These are phyloP conservation scores for Pezizomycotina sp. DNA, from an alignment of 2,329 filamentous ascomycete species.

Conservation along the genomic window DNA sequence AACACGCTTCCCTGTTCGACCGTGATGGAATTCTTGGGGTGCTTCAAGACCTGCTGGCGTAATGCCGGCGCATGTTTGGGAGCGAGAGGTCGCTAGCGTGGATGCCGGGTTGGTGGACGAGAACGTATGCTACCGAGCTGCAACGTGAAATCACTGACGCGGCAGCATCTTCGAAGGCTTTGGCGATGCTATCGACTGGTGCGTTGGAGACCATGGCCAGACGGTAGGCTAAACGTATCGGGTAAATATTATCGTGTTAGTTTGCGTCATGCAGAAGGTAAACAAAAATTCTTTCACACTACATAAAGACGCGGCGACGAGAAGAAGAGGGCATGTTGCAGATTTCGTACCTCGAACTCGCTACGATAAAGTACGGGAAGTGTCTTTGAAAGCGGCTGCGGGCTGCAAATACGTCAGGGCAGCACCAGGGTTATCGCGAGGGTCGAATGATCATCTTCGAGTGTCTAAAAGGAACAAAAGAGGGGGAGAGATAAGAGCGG, in stretches of 20 bases:
- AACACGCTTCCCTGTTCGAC: too few relatives aligned
- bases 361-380: conserved; percentile 82
- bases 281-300: conserved; percentile 1
- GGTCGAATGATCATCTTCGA: too few relatives aligned
- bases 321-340: too few relatives aligned
- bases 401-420: too few relatives aligned
- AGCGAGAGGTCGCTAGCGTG: conserved; percentile 23
- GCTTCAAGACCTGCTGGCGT: too few relatives aligned
- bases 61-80: too few relatives aligned
- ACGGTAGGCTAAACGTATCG: conserved; percentile 6
- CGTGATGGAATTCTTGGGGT: too few relatives aligned
- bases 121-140: conserved; percentile 24
- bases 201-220: conserved; percentile 14
- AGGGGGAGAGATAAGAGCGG: too few relatives aligned
- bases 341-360: conserved; percentile 53
- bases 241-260: conserved; percentile 4
- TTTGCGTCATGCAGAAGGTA: conserved; percentile 6
- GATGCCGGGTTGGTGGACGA: conserved; percentile 23
- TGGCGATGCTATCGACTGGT: conserved; percentile 18
- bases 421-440: too few relatives aligned
- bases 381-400: conserved; percentile 66
- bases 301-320: conserved; percentile 2
- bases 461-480: too few relatives aligned
- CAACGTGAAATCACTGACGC: conserved; percentile 20
- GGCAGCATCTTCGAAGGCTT: conserved; percentile 17